A percentile compares a stretch with the other conserved stretches of the same genome.
These are phyloP conservation scores for Moricandia arvensis DNA, from an alignment of 345 rosid species.

Conservation along the genomic window DNA sequence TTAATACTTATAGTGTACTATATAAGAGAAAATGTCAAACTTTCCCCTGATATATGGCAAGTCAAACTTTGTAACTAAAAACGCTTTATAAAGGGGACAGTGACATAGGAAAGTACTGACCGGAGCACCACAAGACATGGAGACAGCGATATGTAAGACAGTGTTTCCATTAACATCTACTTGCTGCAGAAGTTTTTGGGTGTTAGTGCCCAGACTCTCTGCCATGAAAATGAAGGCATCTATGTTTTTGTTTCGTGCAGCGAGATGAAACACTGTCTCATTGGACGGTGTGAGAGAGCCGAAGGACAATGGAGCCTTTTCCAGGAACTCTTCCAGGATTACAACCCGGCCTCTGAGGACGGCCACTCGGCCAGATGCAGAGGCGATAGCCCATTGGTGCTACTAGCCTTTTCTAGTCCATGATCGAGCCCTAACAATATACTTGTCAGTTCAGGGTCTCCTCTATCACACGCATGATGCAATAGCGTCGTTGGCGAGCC, in stretches of 20 bases:
- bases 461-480: conserved; percentile 52
- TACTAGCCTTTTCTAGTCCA: conserved; percentile 36
- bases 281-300: conserved; percentile 11
- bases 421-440: conserved; percentile 43
- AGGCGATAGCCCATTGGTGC: conserved; percentile 50
- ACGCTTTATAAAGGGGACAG: no score
- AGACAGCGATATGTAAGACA: conserved; percentile 53
- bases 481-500: conserved; percentile 29
- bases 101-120: conserved; percentile 16
- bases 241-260: conserved; percentile 44
- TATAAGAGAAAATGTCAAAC: no score
- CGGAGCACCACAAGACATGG: conserved; percentile 27
- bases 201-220: conserved; percentile 37
- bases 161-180: conserved; percentile 51
- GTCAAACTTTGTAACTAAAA: no score
- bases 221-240: conserved; percentile 45
- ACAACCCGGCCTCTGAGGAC: conserved; percentile 50
- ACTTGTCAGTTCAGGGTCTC: conserved; percentile 46
- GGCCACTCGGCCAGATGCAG: conserved; percentile 54
- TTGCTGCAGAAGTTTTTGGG: conserved; percentile 31
- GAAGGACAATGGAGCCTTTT: conserved; percentile 23
- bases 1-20: no score
- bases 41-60: no score
- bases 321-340: conserved; percentile 46
- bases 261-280: conserved; percentile 55